phyloP scores from a whole-genome alignment of 805 yeast species.

The Cyberlindnera misumaiensis region DNA sequence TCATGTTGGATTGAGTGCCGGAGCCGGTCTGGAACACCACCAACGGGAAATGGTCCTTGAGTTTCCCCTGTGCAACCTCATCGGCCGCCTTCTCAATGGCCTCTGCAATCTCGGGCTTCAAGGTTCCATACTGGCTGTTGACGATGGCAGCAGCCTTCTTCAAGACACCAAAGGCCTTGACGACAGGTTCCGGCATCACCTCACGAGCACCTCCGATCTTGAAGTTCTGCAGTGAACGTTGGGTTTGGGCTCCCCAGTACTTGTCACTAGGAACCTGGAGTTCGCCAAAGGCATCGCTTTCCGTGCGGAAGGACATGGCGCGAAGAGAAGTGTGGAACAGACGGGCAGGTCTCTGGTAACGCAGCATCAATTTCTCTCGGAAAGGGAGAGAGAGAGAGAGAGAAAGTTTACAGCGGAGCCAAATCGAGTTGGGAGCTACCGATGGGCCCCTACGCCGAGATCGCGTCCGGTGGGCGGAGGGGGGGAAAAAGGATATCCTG shows the following conservation, averaged over 20 bases:
- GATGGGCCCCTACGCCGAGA: too few relatives aligned
- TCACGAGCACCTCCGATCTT: slow-evolving; percentile 93
- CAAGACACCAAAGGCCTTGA: slow-evolving; percentile 86
- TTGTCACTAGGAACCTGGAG: slow-evolving; percentile 80
- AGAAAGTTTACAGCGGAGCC: too few relatives aligned
- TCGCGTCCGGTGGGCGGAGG: too few relatives aligned
- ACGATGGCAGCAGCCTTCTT: slow-evolving; percentile 94
- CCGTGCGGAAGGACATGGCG: slow-evolving; percentile 43
- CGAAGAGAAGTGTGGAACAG: slow-evolving; percentile 7
- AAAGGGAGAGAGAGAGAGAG: too few relatives aligned
- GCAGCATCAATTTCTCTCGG: neutral
- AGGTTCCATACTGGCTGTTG: slow-evolving; percentile 70
- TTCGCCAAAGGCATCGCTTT: slow-evolving; percentile 95
- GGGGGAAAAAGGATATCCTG: too few relatives aligned
- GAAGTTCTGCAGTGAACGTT: slow-evolving; percentile 88
- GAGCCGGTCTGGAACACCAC: slow-evolving; percentile 99
- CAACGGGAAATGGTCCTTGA: slow-evolving; percentile 91
- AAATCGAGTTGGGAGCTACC: too few relatives aligned
- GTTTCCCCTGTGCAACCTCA: slow-evolving; percentile 89
- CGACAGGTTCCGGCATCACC: slow-evolving; percentile 84
- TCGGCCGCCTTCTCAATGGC: slow-evolving; percentile 93
- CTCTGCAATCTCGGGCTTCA: slow-evolving; percentile 75
- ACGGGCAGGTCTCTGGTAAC: neutral
- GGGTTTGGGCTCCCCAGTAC: slow-evolving; percentile 99
- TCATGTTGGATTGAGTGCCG: slow-evolving; percentile 98